Evolutionary conservation across 2,329 filamentous ascomycete genomes (phyloP).

Genomic region (Grosmannia clavigera): DNA sequence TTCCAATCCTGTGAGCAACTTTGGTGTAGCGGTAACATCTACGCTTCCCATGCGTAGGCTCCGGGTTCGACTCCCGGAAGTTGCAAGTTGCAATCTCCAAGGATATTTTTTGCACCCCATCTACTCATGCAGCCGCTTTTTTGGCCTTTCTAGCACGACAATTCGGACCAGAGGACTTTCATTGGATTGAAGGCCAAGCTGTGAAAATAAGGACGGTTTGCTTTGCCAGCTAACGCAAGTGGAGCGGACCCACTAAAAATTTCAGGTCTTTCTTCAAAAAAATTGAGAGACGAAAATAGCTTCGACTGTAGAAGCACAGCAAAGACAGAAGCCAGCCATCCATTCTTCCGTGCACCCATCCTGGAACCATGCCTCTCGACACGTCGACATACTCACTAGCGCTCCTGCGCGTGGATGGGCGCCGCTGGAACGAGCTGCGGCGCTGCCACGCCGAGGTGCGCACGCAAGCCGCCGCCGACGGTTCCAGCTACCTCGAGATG

Average conservation of each 20-base stretch:
- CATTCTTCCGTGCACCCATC: no score
- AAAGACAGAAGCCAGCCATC: no score
- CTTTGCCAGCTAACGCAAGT: no score
- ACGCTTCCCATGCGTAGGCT: slow-evolving; percentile 18
- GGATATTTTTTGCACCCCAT: no score
- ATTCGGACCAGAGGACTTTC: no score
- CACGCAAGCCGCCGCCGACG: slow-evolving; percentile 85
- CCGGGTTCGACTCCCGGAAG: slow-evolving; percentile 19
- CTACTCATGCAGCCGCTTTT: no score
- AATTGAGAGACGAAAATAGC: neutral
- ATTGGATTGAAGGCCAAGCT: no score
- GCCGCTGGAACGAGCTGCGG: slow-evolving; percentile 94
- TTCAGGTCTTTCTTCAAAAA: no score
- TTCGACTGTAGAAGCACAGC: neutral
- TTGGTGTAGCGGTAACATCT: slow-evolving; percentile 19
- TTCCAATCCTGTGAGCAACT: slow-evolving; percentile 7
- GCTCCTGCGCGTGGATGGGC: slow-evolving; percentile 68
- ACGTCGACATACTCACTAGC: slow-evolving; percentile 84
- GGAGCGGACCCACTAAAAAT: no score
- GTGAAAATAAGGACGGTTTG: no score
- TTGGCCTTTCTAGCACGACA: no score
- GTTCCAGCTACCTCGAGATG: slow-evolving; percentile 89
- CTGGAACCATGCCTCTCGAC: slow-evolving; percentile 68
- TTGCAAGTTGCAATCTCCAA: slow-evolving; percentile 6
- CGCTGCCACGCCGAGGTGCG: slow-evolving; percentile 79